Base-by-base conservation (phyloP, 2,329 filamentous ascomycete species). In the Triangularia setosa region DNA sequence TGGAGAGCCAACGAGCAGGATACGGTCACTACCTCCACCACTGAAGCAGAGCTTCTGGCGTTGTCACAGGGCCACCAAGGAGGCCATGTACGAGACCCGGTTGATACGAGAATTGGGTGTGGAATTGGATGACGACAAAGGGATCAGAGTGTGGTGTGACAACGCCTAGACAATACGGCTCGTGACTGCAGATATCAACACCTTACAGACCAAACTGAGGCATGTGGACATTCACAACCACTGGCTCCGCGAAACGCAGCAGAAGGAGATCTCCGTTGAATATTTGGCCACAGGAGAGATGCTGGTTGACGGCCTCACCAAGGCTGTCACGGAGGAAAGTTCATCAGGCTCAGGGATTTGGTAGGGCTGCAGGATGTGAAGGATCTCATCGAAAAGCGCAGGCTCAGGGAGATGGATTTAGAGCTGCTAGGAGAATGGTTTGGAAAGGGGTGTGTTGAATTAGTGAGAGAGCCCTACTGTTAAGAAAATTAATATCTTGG, bases 1-100 rank as follows among this genome's bases (percentile, higher is more conserved):
- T 66, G 54, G 58, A 14, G 61, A 2, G 61, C 53, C 8, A 66
- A 61, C 28, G 64, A 66, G 23, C 53, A 66, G 28, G 35, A 64
- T 35, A 35, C 33, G 8, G 33, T 35, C 33, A 35, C 33, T 14
- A 35, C 33, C 2, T 35, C 33, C 4, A 35, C 33, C 33, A 35
- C 33, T 11, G 33, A 35, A 35, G 33, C 33, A 35, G 33, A 35
- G 33, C 33, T 35, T 35, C 12, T 35, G 33, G 33, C 33, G 1
- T n/a, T 35, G 33, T 35, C 33, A 35, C 33, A 35, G 2, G n/a
- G 33, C 33, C 33, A 35, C 33, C 14, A 35, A 35, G 33, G 33
- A 35, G 12, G 33, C 33, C 33, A 35, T 35, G 33, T 35, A 35
- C 33, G 33, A 35, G 33, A 35, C 12, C 33, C 33, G 33, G 33